These are phyloP conservation scores for Toxoplasma gondii DNA, from an alignment of 169 alveolate species.

Conservation along the genomic window DNA sequence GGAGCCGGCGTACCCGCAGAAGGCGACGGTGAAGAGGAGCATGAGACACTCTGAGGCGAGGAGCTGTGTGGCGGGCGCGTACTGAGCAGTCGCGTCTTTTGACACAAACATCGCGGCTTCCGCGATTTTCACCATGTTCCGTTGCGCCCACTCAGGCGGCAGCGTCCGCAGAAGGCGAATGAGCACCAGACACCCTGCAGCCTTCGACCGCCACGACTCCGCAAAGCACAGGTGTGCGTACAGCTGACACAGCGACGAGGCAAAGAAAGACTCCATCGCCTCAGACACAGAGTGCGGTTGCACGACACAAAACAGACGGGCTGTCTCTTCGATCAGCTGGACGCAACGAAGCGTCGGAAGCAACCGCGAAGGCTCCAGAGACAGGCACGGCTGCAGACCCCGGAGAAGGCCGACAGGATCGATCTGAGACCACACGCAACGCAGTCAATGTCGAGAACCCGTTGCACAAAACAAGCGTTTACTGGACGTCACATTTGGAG, in stretches of 20 bases:
- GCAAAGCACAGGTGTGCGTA: constrained; percentile 56
- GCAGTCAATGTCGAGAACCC: background rate
- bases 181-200: constrained; percentile 59
- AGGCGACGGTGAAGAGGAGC: constrained; percentile 33
- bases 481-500: background rate
- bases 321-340: constrained; percentile 31
- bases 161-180: constrained; percentile 57
- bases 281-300: constrained; percentile 36
- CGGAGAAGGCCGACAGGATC: constrained; percentile 55
- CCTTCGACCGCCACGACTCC: constrained; percentile 36
- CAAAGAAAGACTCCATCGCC: background rate
- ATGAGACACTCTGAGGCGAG: constrained; percentile 38
- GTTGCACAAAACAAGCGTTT: background rate
- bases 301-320: background rate
- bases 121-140: constrained; percentile 48
- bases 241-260: constrained; percentile 39
- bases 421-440: constrained; percentile 25
- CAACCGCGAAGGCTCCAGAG: constrained; percentile 49
- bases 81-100: background rate
- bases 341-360: constrained; percentile 53
- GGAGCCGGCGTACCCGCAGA: constrained; percentile 44
- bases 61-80: constrained; percentile 13
- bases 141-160: constrained; percentile 62
- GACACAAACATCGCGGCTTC: constrained; percentile 52
- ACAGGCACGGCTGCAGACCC: constrained; percentile 32